A percentile compares a stretch with the other conserved stretches of the same genome.
phyloP scores from a whole-genome alignment of 257 asterid genomes.

The Salvia splendens region DNA sequence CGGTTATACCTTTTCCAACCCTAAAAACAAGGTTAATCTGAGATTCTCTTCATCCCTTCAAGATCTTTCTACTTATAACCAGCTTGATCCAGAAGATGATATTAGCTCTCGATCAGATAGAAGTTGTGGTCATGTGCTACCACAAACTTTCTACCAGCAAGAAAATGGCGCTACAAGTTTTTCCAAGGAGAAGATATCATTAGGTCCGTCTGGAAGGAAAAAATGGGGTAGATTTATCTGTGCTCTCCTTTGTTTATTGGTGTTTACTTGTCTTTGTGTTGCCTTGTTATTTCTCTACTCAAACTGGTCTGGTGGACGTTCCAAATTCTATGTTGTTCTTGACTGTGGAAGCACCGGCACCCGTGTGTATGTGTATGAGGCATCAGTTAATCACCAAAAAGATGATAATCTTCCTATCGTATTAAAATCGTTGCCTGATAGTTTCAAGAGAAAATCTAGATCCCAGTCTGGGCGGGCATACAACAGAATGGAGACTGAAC shows the following conservation, averaged over 20 bases:
- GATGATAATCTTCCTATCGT: slow-evolving; percentile 69
- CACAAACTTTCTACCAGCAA: slow-evolving; percentile 45
- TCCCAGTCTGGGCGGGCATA: slow-evolving; percentile 80
- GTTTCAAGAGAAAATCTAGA: slow-evolving; percentile 56
- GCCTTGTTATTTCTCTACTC: slow-evolving; percentile 50
- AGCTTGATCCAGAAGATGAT: slow-evolving; percentile 62
- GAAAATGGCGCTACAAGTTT: slow-evolving; percentile 68
- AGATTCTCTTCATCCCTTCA: slow-evolving; percentile 84
- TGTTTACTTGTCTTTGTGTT: slow-evolving; percentile 56
- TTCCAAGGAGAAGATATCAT: slow-evolving; percentile 68
- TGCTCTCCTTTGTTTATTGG: slow-evolving; percentile 61
- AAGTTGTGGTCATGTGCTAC: slow-evolving; percentile 38
- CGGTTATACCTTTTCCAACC: slow-evolving; percentile 38
- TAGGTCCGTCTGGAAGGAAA: slow-evolving; percentile 45
- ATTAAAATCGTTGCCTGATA: slow-evolving; percentile 79
- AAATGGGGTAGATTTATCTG: slow-evolving; percentile 57
- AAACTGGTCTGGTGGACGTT: slow-evolving; percentile 57
- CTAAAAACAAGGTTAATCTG: slow-evolving; percentile 54
- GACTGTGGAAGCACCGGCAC: slow-evolving; percentile 99
- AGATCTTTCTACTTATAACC: slow-evolving; percentile 70
- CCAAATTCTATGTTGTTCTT: slow-evolving; percentile 79
- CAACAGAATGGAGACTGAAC: slow-evolving; percentile 97
- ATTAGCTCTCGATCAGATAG: slow-evolving; percentile 41
- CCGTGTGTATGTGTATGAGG: slow-evolving; percentile 90
- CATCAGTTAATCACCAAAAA: slow-evolving; percentile 53